Conservation (phyloP, 306 rosid species). For the Corylus avellana region DNA sequence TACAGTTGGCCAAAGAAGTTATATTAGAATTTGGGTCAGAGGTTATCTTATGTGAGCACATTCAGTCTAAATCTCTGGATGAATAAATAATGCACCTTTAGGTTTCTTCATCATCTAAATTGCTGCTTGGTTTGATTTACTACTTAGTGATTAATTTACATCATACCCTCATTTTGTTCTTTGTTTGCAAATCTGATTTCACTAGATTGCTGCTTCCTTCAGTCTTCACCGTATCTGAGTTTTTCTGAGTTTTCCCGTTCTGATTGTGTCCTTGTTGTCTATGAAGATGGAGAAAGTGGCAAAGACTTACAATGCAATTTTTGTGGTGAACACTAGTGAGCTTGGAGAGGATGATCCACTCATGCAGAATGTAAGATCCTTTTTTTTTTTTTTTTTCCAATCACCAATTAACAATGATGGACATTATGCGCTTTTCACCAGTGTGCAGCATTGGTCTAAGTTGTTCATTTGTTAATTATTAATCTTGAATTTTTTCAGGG, state of each 20-base stretch:
- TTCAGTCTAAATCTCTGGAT: neutral
- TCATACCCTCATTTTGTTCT: neutral
- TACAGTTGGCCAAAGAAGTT: neutral
- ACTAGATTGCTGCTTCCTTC: neutral
- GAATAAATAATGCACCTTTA: neutral
- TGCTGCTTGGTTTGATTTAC: neutral
- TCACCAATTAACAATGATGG: neutral
- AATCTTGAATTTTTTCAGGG: conserved; percentile 38
- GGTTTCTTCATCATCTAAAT: neutral
- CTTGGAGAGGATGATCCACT: conserved; percentile 65
- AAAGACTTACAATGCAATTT: conserved; percentile 45
- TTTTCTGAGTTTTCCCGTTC: neutral
- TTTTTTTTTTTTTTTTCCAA: neutral
- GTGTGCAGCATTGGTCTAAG: neutral
- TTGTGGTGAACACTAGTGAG: conserved; percentile 59
- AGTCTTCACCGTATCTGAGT: neutral
- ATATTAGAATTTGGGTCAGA: neutral
- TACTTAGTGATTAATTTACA: neutral
- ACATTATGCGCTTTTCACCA: neutral
- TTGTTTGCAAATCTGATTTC: neutral
- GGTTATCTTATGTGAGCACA: neutral
- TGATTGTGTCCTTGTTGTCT: conserved; percentile 13
- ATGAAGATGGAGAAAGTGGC: conserved; percentile 60
- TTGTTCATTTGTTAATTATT: conserved; percentile 20
- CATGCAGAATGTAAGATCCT: conserved; percentile 55